Conservation (phyloP, 306 rosid genomes). For the Rosa persica region DNA sequence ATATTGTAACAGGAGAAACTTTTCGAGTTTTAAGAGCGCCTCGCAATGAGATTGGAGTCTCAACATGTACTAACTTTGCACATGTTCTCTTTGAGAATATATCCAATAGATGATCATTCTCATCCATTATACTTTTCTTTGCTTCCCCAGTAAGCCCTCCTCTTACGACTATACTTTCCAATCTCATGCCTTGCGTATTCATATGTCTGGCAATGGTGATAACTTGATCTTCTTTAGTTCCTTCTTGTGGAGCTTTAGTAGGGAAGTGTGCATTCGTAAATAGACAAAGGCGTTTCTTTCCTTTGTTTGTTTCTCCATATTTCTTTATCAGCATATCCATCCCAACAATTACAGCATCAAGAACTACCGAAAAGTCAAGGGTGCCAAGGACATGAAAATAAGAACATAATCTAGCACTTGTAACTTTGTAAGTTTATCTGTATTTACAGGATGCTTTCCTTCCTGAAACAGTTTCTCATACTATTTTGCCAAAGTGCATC, state of each 20-base stretch:
- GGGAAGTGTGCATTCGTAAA: slow-evolving; percentile 77
- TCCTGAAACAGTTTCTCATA: slow-evolving; percentile 15
- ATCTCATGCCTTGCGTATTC: slow-evolving; percentile 69
- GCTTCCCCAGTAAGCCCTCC: slow-evolving; percentile 50
- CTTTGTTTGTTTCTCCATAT: slow-evolving; percentile 65
- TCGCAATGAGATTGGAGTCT: slow-evolving; percentile 61
- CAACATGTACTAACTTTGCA: slow-evolving; percentile 64
- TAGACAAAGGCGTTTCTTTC: slow-evolving; percentile 78
- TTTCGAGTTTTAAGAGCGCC: slow-evolving; percentile 82
- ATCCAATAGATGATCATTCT: slow-evolving; percentile 62
- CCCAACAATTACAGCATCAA: slow-evolving; percentile 88
- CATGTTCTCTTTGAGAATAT: slow-evolving; percentile 70
- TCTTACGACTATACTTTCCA: slow-evolving; percentile 79
- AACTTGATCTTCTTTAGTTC: slow-evolving; percentile 85
- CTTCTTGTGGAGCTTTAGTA: slow-evolving; percentile 66
- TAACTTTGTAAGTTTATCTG: not conserved
- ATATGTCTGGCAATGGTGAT: slow-evolving; percentile 66
- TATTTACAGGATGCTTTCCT: slow-evolving; percentile 13
- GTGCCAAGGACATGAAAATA: slow-evolving; percentile 27
- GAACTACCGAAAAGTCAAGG: slow-evolving; percentile 80
- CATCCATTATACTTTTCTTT: slow-evolving; percentile 53
- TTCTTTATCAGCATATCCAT: slow-evolving; percentile 91
- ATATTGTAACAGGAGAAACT: slow-evolving; percentile 65
- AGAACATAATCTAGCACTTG: slow-evolving; percentile 4
- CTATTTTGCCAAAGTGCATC: not conserved